phyloP scores from a whole-genome alignment of 352 stramenopile species.

The Phytophthora pini region DNA sequence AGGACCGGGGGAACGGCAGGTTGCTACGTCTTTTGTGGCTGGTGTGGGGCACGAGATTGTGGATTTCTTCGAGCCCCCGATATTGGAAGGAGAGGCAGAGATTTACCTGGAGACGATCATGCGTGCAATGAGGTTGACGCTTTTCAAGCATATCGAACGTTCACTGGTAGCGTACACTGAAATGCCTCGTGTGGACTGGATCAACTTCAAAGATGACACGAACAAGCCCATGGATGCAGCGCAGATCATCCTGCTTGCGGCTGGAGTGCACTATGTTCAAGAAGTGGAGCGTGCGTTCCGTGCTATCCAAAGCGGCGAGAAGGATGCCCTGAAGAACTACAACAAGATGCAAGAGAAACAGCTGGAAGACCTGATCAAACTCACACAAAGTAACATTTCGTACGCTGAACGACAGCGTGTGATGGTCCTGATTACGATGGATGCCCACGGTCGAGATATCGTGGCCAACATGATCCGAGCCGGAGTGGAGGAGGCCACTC shows the following conservation, averaged over 20 bases:
- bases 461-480: conserved; percentile 95
- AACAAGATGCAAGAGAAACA: conserved; percentile 93
- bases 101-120: conserved; percentile 97
- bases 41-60: conserved; percentile 95
- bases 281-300: conserved; percentile 92
- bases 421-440: conserved; percentile 97
- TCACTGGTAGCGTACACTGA: conserved; percentile 92
- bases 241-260: conserved; percentile 94
- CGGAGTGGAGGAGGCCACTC: conserved; percentile 80
- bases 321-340: conserved; percentile 91
- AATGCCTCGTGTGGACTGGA: conserved; percentile 94
- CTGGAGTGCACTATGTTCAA: conserved; percentile 94
- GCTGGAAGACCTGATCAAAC: conserved; percentile 93
- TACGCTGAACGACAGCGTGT: conserved; percentile 93
- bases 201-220: conserved; percentile 93
- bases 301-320: conserved; percentile 76
- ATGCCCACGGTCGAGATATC: conserved; percentile 95
- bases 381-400: conserved; percentile 92
- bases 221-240: conserved; percentile 93
- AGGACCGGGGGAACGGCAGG: conserved; percentile 63
- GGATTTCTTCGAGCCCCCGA: conserved; percentile 92
- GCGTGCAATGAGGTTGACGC: conserved; percentile 92
- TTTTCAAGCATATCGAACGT: conserved; percentile 95
- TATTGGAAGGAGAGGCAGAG: conserved; percentile 96
- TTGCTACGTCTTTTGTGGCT: conserved; percentile 93